Percentiles rank a stretch among this genome's conserved stretches.
These are phyloP conservation scores for Tetrahymena thermophila DNA, from an alignment of 73 alveolate genomes.

Conservation along the genomic window DNA sequence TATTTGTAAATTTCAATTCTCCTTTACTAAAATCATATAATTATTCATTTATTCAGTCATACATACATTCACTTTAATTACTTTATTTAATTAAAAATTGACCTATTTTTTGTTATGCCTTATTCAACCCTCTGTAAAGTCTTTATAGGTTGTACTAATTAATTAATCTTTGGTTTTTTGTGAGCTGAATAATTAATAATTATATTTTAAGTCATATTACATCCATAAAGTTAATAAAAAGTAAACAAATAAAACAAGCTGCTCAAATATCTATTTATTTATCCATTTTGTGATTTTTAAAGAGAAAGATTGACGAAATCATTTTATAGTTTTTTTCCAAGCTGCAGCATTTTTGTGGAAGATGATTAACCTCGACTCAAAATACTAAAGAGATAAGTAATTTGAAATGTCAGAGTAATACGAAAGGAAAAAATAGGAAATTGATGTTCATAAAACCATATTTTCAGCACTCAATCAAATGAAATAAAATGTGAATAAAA, in stretches of 20 bases:
- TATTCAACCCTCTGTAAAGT: not conserved
- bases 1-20: not conserved
- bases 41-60: not conserved
- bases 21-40: not conserved
- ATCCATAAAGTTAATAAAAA: not conserved
- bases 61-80: no score
- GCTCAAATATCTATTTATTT: not conserved
- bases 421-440: not conserved
- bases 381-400: not conserved
- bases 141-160: not conserved
- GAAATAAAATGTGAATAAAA: not conserved
- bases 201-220: no score
- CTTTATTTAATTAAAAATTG: no score
- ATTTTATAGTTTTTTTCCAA: not conserved
- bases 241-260: not conserved
- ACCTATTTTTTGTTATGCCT: no score
- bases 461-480: not conserved
- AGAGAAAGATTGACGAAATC: no score
- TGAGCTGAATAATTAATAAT: not conserved
- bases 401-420: not conserved
- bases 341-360: not conserved
- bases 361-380: not conserved
- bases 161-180: not conserved
- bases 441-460: not conserved
- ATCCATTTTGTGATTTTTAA: not conserved